phyloP scores from a whole-genome alignment of 306 rosid genomes.

The Vigna angularis region DNA sequence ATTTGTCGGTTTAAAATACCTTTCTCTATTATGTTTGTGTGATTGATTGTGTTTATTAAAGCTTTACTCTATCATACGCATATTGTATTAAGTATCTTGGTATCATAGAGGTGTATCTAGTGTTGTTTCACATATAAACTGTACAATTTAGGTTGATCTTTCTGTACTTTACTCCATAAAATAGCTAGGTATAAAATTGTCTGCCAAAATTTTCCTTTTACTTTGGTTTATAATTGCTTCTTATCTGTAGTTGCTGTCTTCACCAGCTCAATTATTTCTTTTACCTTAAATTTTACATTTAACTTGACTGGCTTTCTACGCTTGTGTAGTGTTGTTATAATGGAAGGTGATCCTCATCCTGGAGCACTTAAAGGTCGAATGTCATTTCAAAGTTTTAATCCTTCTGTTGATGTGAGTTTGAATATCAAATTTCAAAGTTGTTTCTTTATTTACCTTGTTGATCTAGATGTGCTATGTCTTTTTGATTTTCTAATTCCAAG shows the following conservation, averaged over 20 bases:
- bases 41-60: too few species aligned
- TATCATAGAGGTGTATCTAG: background rate
- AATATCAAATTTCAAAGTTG: constrained; percentile 39
- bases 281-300: background rate
- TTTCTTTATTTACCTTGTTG: constrained; percentile 20
- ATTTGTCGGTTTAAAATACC: background rate
- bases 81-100: background rate
- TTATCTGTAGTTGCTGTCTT: constrained; percentile 15
- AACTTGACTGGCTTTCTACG: constrained; percentile 19
- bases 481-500: constrained; percentile 43
- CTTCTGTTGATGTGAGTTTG: constrained; percentile 88
- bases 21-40: too few species aligned
- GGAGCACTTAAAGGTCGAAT: constrained; percentile 81
- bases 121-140: constrained; percentile 12
- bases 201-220: background rate
- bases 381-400: constrained; percentile 91
- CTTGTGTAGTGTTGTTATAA: constrained; percentile 69
- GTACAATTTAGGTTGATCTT: background rate
- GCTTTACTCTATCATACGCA: background rate
- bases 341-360: constrained; percentile 96
- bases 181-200: background rate
- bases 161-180: background rate
- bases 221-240: constrained; percentile 18
- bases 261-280: constrained; percentile 21
- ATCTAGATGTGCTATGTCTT: constrained; percentile 17